Percentiles rank a stretch among this genome's conserved stretches.
phyloP scores from a whole-genome alignment of 2,329 filamentous ascomycete genomes.

The Colletotrichum nymphaeae region DNA sequence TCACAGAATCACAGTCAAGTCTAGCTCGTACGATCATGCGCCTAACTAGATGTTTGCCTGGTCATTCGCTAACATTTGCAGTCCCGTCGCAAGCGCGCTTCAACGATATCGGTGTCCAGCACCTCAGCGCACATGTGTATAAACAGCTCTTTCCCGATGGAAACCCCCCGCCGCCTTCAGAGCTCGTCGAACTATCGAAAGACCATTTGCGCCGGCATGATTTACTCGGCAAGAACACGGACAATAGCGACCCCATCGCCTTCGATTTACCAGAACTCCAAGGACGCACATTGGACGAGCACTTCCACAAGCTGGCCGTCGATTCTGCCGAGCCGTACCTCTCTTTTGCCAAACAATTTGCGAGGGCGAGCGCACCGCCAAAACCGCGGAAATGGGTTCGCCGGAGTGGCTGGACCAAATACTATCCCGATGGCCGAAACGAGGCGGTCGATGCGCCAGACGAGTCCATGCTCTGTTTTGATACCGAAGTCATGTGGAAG shows the following conservation, averaged over 20 bases:
- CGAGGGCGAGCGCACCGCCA: slow-evolving; percentile 67
- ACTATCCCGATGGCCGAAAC: slow-evolving; percentile 76
- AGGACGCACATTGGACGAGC: slow-evolving; percentile 87
- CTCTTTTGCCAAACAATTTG: slow-evolving; percentile 78
- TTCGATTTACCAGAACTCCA: slow-evolving; percentile 87
- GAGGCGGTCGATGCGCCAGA: slow-evolving; percentile 81
- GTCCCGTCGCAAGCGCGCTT: slow-evolving; percentile 73
- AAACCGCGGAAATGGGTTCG: slow-evolving; percentile 79
- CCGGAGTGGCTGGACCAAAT: slow-evolving; percentile 94
- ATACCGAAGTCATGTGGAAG: slow-evolving; percentile 97
- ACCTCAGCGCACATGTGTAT: slow-evolving; percentile 86
- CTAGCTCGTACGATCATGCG: slow-evolving; percentile 53
- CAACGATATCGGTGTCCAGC: slow-evolving; percentile 95
- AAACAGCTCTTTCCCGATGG: slow-evolving; percentile 80
- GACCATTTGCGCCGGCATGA: slow-evolving; percentile 89
- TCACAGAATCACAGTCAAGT: slow-evolving; percentile 39
- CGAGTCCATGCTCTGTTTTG: slow-evolving; percentile 87
- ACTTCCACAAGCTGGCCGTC: slow-evolving; percentile 89
- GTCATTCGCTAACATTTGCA: slow-evolving; percentile 39
- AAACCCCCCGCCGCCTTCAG: slow-evolving; percentile 67
- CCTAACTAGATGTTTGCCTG: background rate
- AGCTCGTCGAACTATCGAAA: slow-evolving; percentile 82
- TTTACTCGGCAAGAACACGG: slow-evolving; percentile 89
- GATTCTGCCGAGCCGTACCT: slow-evolving; percentile 91
- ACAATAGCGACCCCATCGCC: slow-evolving; percentile 78